phyloP scores from a whole-genome alignment of 306 rosid species.

The Trifolium fragiferum region DNA sequence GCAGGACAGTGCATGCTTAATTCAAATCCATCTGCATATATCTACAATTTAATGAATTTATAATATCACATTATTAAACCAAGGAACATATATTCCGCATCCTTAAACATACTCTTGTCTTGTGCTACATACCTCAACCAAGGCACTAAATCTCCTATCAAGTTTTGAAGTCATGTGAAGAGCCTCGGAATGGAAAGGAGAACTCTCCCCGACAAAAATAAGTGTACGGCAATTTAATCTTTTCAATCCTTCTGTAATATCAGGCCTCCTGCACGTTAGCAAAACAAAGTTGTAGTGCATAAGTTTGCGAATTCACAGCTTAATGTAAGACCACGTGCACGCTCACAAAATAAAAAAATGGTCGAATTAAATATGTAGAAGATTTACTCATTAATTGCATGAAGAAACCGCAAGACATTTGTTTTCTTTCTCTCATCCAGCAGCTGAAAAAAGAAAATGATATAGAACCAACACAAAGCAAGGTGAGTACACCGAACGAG shows the following conservation, averaged over 20 bases:
- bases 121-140: constrained; percentile 79
- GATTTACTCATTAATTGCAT: constrained; percentile 73
- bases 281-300: constrained; percentile 35
- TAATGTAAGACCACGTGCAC: not conserved
- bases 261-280: constrained; percentile 74
- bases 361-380: constrained; percentile 16
- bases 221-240: constrained; percentile 82
- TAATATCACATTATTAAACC: too few species aligned
- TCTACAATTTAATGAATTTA: too few species aligned
- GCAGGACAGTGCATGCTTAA: too few species aligned
- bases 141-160: constrained; percentile 88
- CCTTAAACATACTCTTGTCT: not conserved
- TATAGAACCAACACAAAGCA: constrained; percentile 32
- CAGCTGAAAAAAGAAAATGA: constrained; percentile 61
- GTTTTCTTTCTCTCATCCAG: constrained; percentile 85
- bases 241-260: constrained; percentile 80
- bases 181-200: constrained; percentile 95
- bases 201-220: constrained; percentile 94
- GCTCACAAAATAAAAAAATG: not conserved
- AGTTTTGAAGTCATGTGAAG: constrained; percentile 87
- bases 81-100: not conserved
- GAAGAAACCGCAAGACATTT: constrained; percentile 79
- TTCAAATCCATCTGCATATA: too few species aligned
- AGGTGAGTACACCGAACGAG: constrained; percentile 6
- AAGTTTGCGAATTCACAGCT: constrained; percentile 1